Conservation (phyloP, 805 yeast genomes). For the Torulaspora indica region DNA sequence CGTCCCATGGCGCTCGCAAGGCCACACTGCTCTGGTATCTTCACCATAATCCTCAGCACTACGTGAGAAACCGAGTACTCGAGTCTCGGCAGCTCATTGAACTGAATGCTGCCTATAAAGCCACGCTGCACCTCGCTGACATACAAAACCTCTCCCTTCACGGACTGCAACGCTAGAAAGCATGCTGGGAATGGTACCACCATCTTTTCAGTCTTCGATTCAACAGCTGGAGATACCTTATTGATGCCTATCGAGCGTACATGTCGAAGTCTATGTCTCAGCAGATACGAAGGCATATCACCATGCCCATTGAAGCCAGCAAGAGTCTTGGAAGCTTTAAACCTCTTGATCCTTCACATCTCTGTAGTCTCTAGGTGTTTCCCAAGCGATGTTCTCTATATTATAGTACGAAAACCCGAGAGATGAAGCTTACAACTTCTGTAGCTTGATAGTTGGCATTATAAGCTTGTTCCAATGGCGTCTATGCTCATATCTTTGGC, state of each 20-base stretch:
- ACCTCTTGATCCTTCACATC: neutral
- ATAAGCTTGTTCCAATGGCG: slow-evolving; percentile 10
- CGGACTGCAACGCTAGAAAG: slow-evolving; percentile 24
- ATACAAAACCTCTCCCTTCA: slow-evolving; percentile 19
- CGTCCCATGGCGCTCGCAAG: slow-evolving; percentile 3
- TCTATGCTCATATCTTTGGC: slow-evolving; percentile 43
- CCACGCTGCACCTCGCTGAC: slow-evolving; percentile 30
- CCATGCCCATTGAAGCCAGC: slow-evolving; percentile 7
- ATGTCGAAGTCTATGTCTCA: slow-evolving; percentile 28
- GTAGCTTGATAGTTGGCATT: neutral
- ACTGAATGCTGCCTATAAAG: slow-evolving; percentile 16
- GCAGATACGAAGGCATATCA: slow-evolving; percentile 18
- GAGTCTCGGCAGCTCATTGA: slow-evolving; percentile 26
- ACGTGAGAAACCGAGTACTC: slow-evolving; percentile 17
- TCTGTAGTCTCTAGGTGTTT: neutral
- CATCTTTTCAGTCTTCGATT: slow-evolving; percentile 2
- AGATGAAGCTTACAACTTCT: neutral
- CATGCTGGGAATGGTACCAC: slow-evolving; percentile 18
- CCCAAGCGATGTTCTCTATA: neutral
- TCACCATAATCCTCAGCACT: slow-evolving; percentile 20
- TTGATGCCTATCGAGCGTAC: slow-evolving; percentile 23
- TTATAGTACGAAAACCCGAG: neutral
- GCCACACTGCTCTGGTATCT: slow-evolving; percentile 14
- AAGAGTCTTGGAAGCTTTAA: too few species aligned
- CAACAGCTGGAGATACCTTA: slow-evolving; percentile 17